Base-by-base conservation (phyloP, 352 stramenopile species). In the Phytophthora constricta region DNA sequence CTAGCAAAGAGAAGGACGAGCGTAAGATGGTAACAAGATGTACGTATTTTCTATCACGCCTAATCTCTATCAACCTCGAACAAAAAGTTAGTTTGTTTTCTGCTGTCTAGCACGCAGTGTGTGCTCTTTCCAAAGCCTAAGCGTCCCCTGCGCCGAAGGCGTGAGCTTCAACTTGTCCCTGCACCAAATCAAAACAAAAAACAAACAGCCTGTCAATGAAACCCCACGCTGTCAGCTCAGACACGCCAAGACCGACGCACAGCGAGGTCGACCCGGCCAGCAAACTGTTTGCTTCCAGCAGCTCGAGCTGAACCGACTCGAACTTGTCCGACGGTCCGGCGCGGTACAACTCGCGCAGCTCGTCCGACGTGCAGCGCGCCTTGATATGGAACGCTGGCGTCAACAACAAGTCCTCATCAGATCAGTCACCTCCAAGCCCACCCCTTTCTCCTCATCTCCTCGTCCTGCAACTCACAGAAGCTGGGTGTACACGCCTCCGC, bases 351-450 rank as follows among this genome's bases (percentile, higher is more conserved):
- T 68, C 71, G 25, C 46, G 60, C 20, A 91, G 28, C 51, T 91
- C 57, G 0, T 66, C 52, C 3, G 78, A 65, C 17, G 77, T 66
- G 16, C 62, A 72, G 46, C 70, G 13, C 0, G 76, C 82, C 62
- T 76, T 74, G 41, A 94, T 49, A 54, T 83, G 76, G 42, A 92
- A 94, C 17, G 82, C 86, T 94, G 19, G n/a, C n/a, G n/a, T n/a
- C 19, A 31, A 42, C 23, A 19, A 59, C 2, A 41, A 31, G 62
- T 10, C 48, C 17, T 14, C 9, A 43, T 41, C 10, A 39, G 16
- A 57, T n/a, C 33, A 56, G 0, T 25, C 66, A 46, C n/a, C 31
- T 4, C 39, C n/a, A 37, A 8, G 47, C 23, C 26, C 10, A 7
- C 26, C 22, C 49, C 19, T 42, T 19, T 19, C 5, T 28, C 26